Evolutionary conservation across 495 filamentous ascomycete species (phyloP).

Genomic region (Penicillium silybi): DNA sequence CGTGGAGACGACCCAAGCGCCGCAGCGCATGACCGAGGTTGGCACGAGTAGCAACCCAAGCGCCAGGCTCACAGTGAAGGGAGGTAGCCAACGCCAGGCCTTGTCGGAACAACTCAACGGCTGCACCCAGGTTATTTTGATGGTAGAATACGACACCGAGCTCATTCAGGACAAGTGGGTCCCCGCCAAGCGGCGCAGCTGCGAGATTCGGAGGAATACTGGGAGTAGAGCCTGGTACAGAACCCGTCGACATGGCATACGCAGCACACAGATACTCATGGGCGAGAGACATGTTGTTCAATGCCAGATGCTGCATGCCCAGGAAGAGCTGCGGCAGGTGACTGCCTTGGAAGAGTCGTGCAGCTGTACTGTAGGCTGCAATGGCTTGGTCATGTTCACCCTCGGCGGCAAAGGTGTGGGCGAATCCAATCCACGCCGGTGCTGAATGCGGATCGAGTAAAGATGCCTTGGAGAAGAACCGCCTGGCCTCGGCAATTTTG

Average conservation of each 20-base stretch:
- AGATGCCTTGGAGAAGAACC: constrained; percentile 94
- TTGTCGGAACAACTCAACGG: constrained; percentile 66
- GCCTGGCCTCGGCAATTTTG: constrained; percentile 87
- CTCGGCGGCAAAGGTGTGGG: constrained; percentile 99
- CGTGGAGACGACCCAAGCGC: constrained; percentile 61
- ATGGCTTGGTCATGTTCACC: constrained; percentile 99
- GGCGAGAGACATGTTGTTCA: constrained; percentile 94
- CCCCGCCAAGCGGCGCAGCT: constrained; percentile 52
- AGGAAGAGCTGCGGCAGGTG: constrained; percentile 95
- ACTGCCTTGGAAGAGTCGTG: constrained; percentile 92
- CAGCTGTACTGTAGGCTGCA: constrained; percentile 94
- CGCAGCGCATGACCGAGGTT: constrained; percentile 88
- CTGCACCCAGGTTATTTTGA: constrained; percentile 71
- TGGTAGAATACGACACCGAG: constrained; percentile 93
- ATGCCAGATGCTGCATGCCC: constrained; percentile 95
- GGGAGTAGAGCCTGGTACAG: constrained; percentile 34
- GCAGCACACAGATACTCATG: constrained; percentile 92
- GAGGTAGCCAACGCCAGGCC: constrained; percentile 73
- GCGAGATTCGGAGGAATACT: constrained; percentile 32
- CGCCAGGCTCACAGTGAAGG: constrained; percentile 73
- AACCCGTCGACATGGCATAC: constrained; percentile 63
- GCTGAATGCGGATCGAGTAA: constrained; percentile 98
- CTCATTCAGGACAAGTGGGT: constrained; percentile 92
- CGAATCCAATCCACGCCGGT: constrained; percentile 98
- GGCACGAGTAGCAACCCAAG: constrained; percentile 82